Percentiles rank a stretch among this genome's conserved stretches.
These are phyloP conservation scores for Pythium biforme DNA, from an alignment of 352 stramenopile species.

Conservation along the genomic window DNA sequence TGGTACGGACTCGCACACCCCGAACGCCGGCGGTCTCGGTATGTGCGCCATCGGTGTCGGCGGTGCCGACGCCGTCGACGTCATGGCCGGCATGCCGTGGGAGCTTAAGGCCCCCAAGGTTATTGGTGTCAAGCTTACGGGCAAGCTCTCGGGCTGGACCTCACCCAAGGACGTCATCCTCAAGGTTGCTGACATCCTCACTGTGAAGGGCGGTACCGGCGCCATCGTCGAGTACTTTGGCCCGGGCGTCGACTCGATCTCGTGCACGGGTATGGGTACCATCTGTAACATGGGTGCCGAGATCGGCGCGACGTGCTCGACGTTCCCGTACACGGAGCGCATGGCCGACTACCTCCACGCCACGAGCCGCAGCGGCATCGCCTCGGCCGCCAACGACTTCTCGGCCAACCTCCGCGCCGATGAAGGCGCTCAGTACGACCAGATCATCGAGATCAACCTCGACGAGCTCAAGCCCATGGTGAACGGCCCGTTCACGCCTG, in stretches of 20 bases:
- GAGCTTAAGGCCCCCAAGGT: conserved; percentile 95
- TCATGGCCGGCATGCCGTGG: conserved; percentile 94
- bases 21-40: conserved; percentile 91
- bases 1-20: conserved; percentile 93
- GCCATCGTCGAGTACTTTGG: conserved; percentile 95
- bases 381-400: conserved; percentile 87
- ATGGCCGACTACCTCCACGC: conserved; percentile 92
- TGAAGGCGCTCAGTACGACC: conserved; percentile 90
- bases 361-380: conserved; percentile 88
- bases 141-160: conserved; percentile 92
- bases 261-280: conserved; percentile 93
- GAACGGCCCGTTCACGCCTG: conserved; percentile 92
- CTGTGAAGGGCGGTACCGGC: conserved; percentile 92
- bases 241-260: conserved; percentile 91
- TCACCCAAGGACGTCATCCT: conserved; percentile 94
- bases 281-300: conserved; percentile 96
- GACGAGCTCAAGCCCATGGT: conserved; percentile 88
- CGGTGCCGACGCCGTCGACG: conserved; percentile 91
- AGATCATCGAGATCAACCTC: conserved; percentile 94
- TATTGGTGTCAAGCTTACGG: conserved; percentile 93
- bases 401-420: conserved; percentile 85
- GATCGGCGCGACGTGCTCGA: conserved; percentile 93
- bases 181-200: conserved; percentile 93
- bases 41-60: conserved; percentile 94
- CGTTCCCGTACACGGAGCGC: conserved; percentile 91